Conservation (phyloP, 2,329 filamentous ascomycete genomes). For the Aspergillus sp. region DNA sequence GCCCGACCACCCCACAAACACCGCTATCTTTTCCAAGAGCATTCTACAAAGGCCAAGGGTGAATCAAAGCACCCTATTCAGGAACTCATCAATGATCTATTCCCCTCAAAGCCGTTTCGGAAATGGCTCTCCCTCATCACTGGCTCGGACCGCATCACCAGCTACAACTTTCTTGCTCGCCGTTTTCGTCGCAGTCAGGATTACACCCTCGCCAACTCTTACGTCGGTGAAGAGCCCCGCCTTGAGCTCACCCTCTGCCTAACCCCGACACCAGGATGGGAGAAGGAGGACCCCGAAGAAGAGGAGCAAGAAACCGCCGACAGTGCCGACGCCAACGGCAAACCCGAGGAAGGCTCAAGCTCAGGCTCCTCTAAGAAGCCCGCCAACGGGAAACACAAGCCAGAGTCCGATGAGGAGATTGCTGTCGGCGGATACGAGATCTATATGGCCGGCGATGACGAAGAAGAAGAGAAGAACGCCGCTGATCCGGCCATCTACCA, state of each 20-base stretch:
- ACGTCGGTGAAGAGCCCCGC: conserved; percentile 68
- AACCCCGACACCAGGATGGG: conserved; percentile 84
- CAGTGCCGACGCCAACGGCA: conserved; percentile 42
- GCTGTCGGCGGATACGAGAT: conserved; percentile 60
- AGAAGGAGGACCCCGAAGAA: conserved; percentile 62
- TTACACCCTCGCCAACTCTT: conserved; percentile 88
- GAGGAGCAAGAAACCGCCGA: conserved; percentile 45
- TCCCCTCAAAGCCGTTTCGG: conserved; percentile 82
- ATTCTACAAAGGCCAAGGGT: conserved; percentile 30
- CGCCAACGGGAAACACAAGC: conserved; percentile 7
- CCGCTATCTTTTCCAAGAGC: conserved; percentile 79
- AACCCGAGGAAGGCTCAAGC: conserved; percentile 20
- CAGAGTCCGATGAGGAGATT: conserved; percentile 38
- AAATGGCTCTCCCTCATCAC: conserved; percentile 88
- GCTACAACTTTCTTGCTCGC: conserved; percentile 75
- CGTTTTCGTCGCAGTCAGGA: conserved; percentile 84
- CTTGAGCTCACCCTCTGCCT: conserved; percentile 85
- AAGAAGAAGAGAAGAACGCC: conserved; percentile 33
- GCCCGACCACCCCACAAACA: conserved; percentile 93
- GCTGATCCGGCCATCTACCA: conserved; percentile 72
- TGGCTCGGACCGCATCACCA: conserved; percentile 63
- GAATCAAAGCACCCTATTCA: conserved; percentile 56
- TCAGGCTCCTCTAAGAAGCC: not conserved
- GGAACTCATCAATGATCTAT: conserved; percentile 75
- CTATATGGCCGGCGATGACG: conserved; percentile 83